Evolutionary conservation across 768 basidiomycete species (phyloP).

Genomic region (Trametes meyenii): DNA sequence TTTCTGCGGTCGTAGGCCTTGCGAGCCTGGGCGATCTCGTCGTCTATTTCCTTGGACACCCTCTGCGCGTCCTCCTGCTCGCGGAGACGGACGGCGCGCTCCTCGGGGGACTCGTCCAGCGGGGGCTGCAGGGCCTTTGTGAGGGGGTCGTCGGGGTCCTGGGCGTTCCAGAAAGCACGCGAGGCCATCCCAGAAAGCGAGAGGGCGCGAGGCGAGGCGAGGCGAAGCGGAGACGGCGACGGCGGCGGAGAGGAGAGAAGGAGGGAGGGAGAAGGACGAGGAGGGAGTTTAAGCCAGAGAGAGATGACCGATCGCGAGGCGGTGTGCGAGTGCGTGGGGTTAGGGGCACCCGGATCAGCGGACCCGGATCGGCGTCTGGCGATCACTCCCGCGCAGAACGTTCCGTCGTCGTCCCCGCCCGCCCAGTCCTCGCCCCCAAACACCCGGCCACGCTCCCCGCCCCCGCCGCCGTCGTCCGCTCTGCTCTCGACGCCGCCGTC

Average conservation of each 20-base stretch:
- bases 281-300: no score
- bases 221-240: neutral
- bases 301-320: no score
- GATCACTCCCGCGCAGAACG: no score
- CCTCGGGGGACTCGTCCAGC: slow-evolving; percentile 39
- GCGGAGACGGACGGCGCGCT: slow-evolving; percentile 39
- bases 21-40: slow-evolving; percentile 46
- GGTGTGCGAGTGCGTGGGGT: no score
- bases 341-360: no score
- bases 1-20: slow-evolving; percentile 51
- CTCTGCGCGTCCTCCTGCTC: slow-evolving; percentile 45
- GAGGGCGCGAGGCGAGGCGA: neutral
- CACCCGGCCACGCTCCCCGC: no score
- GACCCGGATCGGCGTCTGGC: no score
- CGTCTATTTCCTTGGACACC: slow-evolving; percentile 53
- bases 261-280: neutral
- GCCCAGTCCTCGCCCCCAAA: no score
- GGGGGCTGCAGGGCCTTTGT: slow-evolving; percentile 36
- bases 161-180: slow-evolving; percentile 7
- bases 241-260: neutral
- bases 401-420: no score
- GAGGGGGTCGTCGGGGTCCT: slow-evolving; percentile 39
- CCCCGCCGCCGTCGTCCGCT: no score
- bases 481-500: no score
- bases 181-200: slow-evolving; percentile 9